phyloP scores from a whole-genome alignment of 2,329 filamentous ascomycete species.

The Xylariaceae sp. region DNA sequence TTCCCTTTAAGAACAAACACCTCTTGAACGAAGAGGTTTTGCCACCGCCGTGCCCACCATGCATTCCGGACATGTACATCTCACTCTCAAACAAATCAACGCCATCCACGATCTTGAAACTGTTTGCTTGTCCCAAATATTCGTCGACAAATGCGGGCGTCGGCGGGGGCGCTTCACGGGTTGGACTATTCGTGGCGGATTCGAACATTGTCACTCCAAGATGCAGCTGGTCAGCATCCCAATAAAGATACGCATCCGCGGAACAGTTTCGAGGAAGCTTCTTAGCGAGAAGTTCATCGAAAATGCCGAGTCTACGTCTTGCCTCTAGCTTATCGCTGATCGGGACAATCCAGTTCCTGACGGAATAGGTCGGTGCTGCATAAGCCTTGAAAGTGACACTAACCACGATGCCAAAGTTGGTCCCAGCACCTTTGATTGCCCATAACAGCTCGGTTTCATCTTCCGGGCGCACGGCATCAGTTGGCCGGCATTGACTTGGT shows the following conservation, averaged over 20 bases:
- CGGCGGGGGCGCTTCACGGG: slow-evolving; percentile 6
- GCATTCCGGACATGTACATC: slow-evolving; percentile 58
- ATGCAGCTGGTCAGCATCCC: slow-evolving; percentile 40
- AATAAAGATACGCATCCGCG: slow-evolving; percentile 55
- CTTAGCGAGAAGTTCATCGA: slow-evolving; percentile 39
- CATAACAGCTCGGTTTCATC: slow-evolving; percentile 52
- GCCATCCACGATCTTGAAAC: slow-evolving; percentile 40
- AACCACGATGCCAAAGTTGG: slow-evolving; percentile 55
- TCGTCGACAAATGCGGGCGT: slow-evolving; percentile 3
- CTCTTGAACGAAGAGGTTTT: slow-evolving; percentile 64
- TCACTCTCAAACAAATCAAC: slow-evolving; percentile 54
- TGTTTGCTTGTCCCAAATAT: slow-evolving; percentile 35
- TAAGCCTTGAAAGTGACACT: slow-evolving; percentile 50
- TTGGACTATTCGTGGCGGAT: slow-evolving; percentile 28
- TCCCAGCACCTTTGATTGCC: slow-evolving; percentile 56
- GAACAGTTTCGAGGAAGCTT: slow-evolving; percentile 43
- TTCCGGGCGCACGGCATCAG: slow-evolving; percentile 39
- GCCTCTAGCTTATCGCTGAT: slow-evolving; percentile 34
- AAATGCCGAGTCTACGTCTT: slow-evolving; percentile 35
- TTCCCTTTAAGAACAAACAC: slow-evolving; percentile 54
- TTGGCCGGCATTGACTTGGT: slow-evolving; percentile 42
- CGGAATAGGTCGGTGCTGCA: slow-evolving; percentile 38
- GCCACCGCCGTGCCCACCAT: slow-evolving; percentile 52
- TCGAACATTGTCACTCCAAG: slow-evolving; percentile 52
- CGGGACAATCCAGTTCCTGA: slow-evolving; percentile 41